Conservation (phyloP, 352 stramenopile species). For the Plasmopara muralis region DNA sequence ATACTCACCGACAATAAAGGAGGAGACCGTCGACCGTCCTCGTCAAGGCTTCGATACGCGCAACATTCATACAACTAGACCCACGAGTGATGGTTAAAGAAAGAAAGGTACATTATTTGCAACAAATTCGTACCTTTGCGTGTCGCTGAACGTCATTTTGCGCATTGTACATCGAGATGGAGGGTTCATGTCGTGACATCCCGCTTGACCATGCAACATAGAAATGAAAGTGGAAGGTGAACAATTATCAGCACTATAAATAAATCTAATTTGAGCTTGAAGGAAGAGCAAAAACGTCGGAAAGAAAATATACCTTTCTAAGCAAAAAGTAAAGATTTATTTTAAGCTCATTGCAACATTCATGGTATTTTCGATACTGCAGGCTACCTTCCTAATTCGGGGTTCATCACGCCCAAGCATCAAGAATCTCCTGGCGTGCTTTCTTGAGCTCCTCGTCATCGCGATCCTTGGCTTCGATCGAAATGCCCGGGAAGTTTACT, state of each 20-base stretch:
- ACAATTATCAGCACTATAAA: too few relatives aligned
- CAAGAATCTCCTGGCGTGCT: constrained; percentile 24
- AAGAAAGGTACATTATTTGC: background rate
- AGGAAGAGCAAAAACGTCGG: too few relatives aligned
- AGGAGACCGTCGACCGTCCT: background rate
- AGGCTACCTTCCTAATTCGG: too few relatives aligned
- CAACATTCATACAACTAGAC: constrained; percentile 18
- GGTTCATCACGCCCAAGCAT: constrained; percentile 21
- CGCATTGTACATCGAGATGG: constrained; percentile 13
- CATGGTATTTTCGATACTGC: too few relatives aligned
- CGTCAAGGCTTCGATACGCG: constrained; percentile 14
- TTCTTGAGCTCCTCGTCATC: constrained; percentile 22
- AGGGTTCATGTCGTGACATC: background rate
- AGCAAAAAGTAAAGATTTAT: too few relatives aligned
- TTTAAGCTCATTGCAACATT: too few relatives aligned
- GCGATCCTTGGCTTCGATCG: constrained; percentile 21
- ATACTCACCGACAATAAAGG: constrained; percentile 3
- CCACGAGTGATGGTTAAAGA: background rate
- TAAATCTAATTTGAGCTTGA: too few relatives aligned
- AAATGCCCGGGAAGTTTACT: constrained; percentile 30
- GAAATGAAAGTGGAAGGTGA: background rate
- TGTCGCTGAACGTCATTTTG: constrained; percentile 12
- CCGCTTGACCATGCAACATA: background rate
- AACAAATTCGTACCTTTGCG: background rate
- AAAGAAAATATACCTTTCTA: too few relatives aligned